Percentiles rank a stretch among this genome's conserved stretches.
These are phyloP conservation scores for Pyricularia pennisetigena DNA, from an alignment of 2,329 filamentous ascomycete genomes.

Conservation along the genomic window DNA sequence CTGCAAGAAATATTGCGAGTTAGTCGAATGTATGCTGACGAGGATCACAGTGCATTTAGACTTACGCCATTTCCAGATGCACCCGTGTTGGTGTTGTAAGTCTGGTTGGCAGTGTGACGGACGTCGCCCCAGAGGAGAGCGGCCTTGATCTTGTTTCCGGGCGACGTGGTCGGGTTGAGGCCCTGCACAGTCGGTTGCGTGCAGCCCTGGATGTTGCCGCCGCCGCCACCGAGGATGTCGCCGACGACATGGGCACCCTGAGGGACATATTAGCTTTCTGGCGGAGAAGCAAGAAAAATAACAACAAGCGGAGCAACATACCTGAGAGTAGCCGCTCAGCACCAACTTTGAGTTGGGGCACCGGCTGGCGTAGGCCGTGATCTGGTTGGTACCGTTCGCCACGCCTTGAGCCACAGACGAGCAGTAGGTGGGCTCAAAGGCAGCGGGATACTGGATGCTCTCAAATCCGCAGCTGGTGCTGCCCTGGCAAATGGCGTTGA, in stretches of 20 bases:
- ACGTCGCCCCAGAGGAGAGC: conserved; percentile 17
- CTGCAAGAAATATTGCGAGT: neutral
- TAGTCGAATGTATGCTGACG: neutral
- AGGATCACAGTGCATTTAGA: neutral
- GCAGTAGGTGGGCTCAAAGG: conserved; percentile 14
- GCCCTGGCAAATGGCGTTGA: conserved; percentile 17
- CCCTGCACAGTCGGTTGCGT: conserved; percentile 8
- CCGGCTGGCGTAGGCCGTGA: conserved; percentile 15
- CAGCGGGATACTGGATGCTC: conserved; percentile 8
- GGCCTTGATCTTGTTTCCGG: conserved; percentile 12
- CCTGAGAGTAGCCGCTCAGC: conserved; percentile 19
- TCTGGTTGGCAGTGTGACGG: conserved; percentile 16
- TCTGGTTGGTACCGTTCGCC: conserved; percentile 12
- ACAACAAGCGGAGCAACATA: too few relatives aligned
- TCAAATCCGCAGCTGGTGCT: conserved; percentile 20
- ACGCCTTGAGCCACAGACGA: conserved; percentile 14
- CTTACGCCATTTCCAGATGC: neutral
- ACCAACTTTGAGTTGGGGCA: conserved; percentile 19
- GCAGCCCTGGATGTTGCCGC: conserved; percentile 10
- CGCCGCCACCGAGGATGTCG: conserved; percentile 14
- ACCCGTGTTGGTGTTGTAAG: conserved; percentile 17
- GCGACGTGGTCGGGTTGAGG: conserved; percentile 7
- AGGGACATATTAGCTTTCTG: too few relatives aligned
- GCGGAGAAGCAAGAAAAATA: too few relatives aligned
- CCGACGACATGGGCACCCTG: conserved; percentile 11